Conservation (phyloP, 805 yeast genomes). For the Lipomyces sp. region DNA sequence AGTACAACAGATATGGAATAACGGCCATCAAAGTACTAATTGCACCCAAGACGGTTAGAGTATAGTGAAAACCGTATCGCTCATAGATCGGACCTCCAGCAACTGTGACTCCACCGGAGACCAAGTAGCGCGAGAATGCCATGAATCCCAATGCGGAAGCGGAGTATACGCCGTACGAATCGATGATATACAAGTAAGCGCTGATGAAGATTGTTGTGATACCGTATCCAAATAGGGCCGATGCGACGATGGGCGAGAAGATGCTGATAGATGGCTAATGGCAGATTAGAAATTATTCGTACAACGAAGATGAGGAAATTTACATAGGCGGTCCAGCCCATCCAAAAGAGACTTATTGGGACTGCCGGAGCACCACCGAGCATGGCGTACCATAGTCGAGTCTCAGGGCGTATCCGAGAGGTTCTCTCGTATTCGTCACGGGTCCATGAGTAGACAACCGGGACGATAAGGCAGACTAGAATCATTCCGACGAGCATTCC, state of each 20-base stretch:
- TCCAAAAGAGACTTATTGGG: slow-evolving; percentile 55
- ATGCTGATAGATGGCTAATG: slow-evolving; percentile 24
- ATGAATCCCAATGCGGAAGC: slow-evolving; percentile 88
- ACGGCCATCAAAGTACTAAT: slow-evolving; percentile 50
- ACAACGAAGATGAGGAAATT: too few species aligned
- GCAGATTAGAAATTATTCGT: background rate
- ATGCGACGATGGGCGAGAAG: slow-evolving; percentile 61
- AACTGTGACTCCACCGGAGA: slow-evolving; percentile 60
- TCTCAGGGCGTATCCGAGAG: slow-evolving; percentile 50
- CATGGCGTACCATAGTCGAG: slow-evolving; percentile 54
- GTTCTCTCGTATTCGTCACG: too few species aligned
- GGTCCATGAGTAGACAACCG: too few species aligned
- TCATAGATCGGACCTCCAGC: slow-evolving; percentile 60
- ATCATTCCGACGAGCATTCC: slow-evolving; percentile 29
- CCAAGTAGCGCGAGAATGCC: slow-evolving; percentile 57
- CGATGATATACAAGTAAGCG: slow-evolving; percentile 50
- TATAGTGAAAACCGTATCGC: slow-evolving; percentile 56
- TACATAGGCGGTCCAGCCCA: slow-evolving; percentile 58
- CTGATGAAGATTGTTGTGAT: slow-evolving; percentile 50
- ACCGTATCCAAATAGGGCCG: slow-evolving; percentile 51
- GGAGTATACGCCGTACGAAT: slow-evolving; percentile 54
- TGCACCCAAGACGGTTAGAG: slow-evolving; percentile 33
- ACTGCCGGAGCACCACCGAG: slow-evolving; percentile 56
- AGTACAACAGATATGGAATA: slow-evolving; percentile 60
- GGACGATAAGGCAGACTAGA: slow-evolving; percentile 5